Conservation (phyloP, 176 grass and related monocot species). For the Zoysia pacifica region DNA sequence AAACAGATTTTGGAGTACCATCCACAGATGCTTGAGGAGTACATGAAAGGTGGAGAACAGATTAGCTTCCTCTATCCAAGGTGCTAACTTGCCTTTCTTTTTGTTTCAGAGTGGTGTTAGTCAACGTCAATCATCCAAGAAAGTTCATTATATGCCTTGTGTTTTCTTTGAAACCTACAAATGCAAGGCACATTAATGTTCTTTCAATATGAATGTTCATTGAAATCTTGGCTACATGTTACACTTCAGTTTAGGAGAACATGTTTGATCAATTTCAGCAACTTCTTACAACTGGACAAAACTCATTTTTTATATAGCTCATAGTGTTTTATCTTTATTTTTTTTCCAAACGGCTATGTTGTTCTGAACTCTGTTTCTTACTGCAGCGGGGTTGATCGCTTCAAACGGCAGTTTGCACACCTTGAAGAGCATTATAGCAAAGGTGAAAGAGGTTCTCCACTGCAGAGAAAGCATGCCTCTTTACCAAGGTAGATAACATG, state of each 20-base stretch:
- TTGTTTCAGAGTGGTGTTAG: neutral
- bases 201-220: too few species aligned
- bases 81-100: conserved; percentile 39
- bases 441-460: conserved; percentile 88
- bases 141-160: neutral
- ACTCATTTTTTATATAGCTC: neutral
- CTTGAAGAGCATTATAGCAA: conserved; percentile 98
- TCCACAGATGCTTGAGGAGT: conserved; percentile 89
- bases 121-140: neutral
- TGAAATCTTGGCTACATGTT: conserved; percentile 9
- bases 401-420: conserved; percentile 96
- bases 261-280: neutral
- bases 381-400: conserved; percentile 88
- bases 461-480: conserved; percentile 91
- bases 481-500: conserved; percentile 70
- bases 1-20: conserved; percentile 98
- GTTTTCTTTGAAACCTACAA: neutral
- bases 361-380: conserved; percentile 29
- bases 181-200: neutral
- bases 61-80: conserved; percentile 97
- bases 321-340: neutral
- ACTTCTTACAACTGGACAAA: neutral
- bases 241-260: neutral
- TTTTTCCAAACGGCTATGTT: neutral
- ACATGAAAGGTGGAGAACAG: conserved; percentile 78